phyloP scores from a whole-genome alignment of 208 protist species.

The Acanthamoeba royreba region DNA sequence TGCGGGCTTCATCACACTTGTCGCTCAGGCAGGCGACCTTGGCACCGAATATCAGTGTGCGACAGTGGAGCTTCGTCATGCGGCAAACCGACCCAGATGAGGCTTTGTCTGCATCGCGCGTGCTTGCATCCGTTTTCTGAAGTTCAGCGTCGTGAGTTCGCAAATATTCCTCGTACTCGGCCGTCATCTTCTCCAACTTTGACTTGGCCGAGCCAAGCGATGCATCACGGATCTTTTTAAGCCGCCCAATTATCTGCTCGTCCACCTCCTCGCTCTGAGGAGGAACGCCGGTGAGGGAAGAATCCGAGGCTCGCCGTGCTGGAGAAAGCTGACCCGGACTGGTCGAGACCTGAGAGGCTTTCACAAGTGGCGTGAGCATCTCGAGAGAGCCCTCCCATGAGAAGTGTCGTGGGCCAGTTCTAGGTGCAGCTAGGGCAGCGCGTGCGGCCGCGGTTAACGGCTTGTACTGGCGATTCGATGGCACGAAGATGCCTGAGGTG shows the following conservation, averaged over 20 bases:
- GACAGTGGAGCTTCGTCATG: slow-evolving; percentile 9
- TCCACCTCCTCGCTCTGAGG: not conserved
- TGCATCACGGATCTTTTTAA: not conserved
- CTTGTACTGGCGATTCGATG: not conserved
- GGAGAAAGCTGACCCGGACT: not conserved
- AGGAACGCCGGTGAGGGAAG: not conserved
- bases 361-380: not conserved
- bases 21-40: not conserved
- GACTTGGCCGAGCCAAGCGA: not conserved
- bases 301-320: not conserved
- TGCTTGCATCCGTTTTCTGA: not conserved
- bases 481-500: not conserved
- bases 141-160: not conserved
- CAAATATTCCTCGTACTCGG: not conserved
- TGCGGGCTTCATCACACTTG: not conserved
- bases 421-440: not conserved
- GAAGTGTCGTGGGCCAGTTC: not conserved
- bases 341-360: not conserved
- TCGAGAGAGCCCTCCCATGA: not conserved
- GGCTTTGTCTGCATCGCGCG: not conserved
- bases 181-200: not conserved
- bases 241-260: not conserved
- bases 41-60: not conserved
- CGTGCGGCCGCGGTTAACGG: not conserved
- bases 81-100: not conserved